Conservation (phyloP, 371 early-diverging fungal genomes). For the Chytridium lagenaria region DNA sequence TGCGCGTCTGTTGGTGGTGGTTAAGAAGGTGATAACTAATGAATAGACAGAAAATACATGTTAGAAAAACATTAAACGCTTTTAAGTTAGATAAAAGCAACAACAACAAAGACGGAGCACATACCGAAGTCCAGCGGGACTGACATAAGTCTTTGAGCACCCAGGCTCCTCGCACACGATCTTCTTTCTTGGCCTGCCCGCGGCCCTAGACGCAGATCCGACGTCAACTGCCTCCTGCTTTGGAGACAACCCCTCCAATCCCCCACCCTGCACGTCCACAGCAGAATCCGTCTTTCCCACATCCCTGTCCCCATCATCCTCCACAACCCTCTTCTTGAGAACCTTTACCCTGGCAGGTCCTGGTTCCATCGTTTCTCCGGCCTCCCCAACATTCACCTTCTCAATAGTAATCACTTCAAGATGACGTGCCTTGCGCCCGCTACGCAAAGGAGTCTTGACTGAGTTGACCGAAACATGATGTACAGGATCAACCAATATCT, state of each 20-base stretch:
- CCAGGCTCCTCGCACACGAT: neutral
- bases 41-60: neutral
- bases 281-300: neutral
- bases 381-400: too few species aligned
- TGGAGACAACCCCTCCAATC: neutral
- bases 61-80: neutral
- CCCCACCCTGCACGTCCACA: neutral
- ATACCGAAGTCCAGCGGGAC: neutral
- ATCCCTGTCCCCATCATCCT: neutral
- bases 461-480: too few species aligned
- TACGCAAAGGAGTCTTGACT: too few species aligned
- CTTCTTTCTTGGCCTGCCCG: neutral
- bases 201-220: neutral
- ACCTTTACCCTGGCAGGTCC: neutral
- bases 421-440: too few species aligned
- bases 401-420: too few species aligned
- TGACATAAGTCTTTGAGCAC: neutral
- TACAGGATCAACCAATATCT: too few species aligned
- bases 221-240: too few species aligned
- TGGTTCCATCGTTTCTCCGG: too few species aligned
- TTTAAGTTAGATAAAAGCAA: neutral
- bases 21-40: neutral
- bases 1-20: neutral
- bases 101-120: neutral
- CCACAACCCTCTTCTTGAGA: neutral